Evolutionary conservation across 2,329 filamentous ascomycete species (phyloP), one percentile per base, ranked within the genome.

Genomic region (Dactylella cylindrospora): DNA sequence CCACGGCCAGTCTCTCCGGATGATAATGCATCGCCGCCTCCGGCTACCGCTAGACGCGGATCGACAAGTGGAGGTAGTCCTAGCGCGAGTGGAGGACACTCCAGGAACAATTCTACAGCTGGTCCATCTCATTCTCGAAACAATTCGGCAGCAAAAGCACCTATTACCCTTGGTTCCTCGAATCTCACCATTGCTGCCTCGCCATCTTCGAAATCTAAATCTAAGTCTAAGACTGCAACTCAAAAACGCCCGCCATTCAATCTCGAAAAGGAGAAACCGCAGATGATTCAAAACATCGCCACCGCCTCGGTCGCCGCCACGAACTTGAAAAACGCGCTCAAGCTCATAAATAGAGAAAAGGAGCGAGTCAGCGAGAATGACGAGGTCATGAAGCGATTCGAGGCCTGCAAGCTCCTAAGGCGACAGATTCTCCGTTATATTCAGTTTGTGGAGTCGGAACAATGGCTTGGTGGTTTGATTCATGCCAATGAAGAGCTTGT

Each of bases 401-500:
- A 96, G 68, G 79, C 76, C 1, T 97, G 91, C 78, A 97, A 96
- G 73, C 78, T 82, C 40, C 80, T 97, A 9, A 82, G 93, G 41
- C 80, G 89, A 55, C 88, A 88, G 71, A 86, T 97, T 23, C 72
- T 97, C 31, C 85, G 90, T 52, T 97, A 96, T 72, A 95, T 97
- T 65, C 89, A 97, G 70, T 80, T 90, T 44, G 86, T 97, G 9
- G 88, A 95, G 71, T 85, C 84, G 6, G 91, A 97, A 70, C 84
- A 97, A 70, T 96, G 87, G 79, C 84, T 98, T 6, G 93, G 91
- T 33, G 85, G 88, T 62, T 79, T 98, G 3, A 83, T 98, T 13
- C 88, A 93, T 69, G 90, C 91, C 66, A 97, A 98, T 69, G 93
- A 98, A 69, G 88, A 95, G 73, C 84, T 98, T n/a, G 88, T 97